These are phyloP conservation scores for Agastache rugosa DNA, from an alignment of 257 asterid species.

Conservation along the genomic window DNA sequence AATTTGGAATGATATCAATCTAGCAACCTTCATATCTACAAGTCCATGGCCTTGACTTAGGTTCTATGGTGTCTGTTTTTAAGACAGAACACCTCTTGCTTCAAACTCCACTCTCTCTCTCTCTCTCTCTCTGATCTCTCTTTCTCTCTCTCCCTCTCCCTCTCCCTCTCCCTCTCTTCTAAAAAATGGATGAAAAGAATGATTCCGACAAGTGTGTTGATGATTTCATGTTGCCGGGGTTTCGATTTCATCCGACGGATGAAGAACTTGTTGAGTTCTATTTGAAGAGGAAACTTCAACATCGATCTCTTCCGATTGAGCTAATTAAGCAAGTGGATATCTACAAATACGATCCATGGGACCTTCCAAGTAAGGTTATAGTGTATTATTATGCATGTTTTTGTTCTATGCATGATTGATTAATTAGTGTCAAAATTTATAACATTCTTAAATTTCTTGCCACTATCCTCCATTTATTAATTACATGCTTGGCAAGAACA, in stretches of 20 bases:
- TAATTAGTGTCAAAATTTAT: neutral
- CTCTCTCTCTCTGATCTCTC: neutral
- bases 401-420: neutral
- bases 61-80: conserved; percentile 32
- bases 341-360: conserved; percentile 93
- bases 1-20: conserved; percentile 45
- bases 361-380: conserved; percentile 74
- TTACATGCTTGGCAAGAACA: neutral
- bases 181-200: conserved; percentile 55
- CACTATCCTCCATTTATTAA: neutral
- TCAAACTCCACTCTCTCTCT: neutral
- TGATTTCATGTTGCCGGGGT: conserved; percentile 81
- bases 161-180: neutral
- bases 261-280: conserved; percentile 85
- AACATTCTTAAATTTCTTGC: neutral
- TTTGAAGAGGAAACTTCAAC: conserved; percentile 70
- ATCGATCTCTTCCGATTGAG: conserved; percentile 66
- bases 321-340: conserved; percentile 84
- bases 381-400: neutral
- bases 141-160: neutral
- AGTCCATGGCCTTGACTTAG: conserved; percentile 50
- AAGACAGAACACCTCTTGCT: conserved; percentile 19
- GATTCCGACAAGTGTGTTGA: conserved; percentile 60
- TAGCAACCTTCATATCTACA: conserved; percentile 29
- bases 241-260: conserved; percentile 86